Conservation (phyloP, 2,329 filamentous ascomycete genomes). For the Talaromyces sp. region DNA sequence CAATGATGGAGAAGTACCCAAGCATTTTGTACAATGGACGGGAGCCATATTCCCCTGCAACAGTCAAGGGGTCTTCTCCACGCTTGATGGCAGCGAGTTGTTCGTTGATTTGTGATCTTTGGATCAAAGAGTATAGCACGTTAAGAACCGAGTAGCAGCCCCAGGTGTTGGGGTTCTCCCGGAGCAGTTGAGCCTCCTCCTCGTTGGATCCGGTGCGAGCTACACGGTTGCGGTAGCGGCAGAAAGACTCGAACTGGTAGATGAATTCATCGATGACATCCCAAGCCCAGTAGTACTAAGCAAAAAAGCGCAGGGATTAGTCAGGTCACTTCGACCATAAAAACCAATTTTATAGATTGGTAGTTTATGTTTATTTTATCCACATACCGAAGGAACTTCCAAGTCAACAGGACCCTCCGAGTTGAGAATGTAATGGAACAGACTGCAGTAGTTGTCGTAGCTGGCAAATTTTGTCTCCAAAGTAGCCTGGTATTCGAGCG, state of each 20-base stretch:
- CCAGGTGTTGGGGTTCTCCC: constrained; percentile 98
- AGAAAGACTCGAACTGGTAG: constrained; percentile 99
- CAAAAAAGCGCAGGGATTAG: not conserved
- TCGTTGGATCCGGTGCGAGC: constrained; percentile 78
- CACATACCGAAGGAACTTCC: constrained; percentile 87
- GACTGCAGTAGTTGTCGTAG: constrained; percentile 98
- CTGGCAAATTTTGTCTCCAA: constrained; percentile 97
- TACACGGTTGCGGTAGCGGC: constrained; percentile 88
- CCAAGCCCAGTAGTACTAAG: constrained; percentile 98
- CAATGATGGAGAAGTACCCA: constrained; percentile 99
- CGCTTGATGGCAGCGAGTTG: constrained; percentile 93
- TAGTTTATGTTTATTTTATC: not conserved
- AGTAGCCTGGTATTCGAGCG: constrained; percentile 91
- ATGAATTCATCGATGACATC: constrained; percentile 99
- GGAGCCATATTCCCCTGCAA: constrained; percentile 91
- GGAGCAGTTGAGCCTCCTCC: constrained; percentile 86
- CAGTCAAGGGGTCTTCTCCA: constrained; percentile 80
- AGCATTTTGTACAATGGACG: constrained; percentile 97
- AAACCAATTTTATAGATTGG: not conserved
- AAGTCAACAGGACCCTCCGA: constrained; percentile 98
- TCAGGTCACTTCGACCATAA: not conserved
- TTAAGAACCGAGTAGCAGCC: constrained; percentile 99
- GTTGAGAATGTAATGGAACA: constrained; percentile 99
- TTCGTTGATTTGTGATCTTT: constrained; percentile 96
- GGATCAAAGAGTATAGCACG: constrained; percentile 97